These are phyloP conservation scores for Zygosaccharomyces bailii DNA, from an alignment of 805 yeast genomes.

Conservation along the genomic window DNA sequence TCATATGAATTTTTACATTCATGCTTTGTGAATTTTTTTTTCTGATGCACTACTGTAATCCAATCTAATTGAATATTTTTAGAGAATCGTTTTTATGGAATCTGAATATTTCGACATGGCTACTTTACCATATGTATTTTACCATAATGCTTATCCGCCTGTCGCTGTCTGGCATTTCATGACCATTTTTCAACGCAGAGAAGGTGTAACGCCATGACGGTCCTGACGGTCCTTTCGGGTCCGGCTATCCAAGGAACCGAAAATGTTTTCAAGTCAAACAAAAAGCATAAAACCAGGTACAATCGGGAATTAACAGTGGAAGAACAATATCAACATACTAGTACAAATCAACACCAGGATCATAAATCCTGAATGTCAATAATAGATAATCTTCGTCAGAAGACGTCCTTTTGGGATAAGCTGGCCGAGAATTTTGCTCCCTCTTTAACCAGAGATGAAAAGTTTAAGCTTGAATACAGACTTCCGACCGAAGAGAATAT, in stretches of 20 bases:
- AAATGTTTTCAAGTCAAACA: not conserved
- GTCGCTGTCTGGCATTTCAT: too few species aligned
- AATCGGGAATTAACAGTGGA: not conserved
- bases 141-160: too few species aligned
- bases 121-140: too few species aligned
- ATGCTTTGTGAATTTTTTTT: too few species aligned
- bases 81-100: too few species aligned
- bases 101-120: too few species aligned
- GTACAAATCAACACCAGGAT: not conserved
- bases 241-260: not conserved
- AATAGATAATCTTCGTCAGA: constrained; percentile 43
- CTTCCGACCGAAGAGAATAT: constrained; percentile 71
- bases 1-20: too few species aligned
- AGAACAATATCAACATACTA: not conserved
- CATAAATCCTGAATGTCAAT: constrained; percentile 42
- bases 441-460: constrained; percentile 62
- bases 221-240: not conserved
- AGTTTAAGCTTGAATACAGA: constrained; percentile 60
- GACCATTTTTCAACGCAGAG: not conserved
- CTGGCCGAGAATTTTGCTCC: constrained; percentile 33
- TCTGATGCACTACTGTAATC: too few species aligned
- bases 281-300: not conserved
- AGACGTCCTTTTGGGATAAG: constrained; percentile 46
- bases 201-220: too few species aligned
- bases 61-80: too few species aligned